phyloP scores from a whole-genome alignment of 108 stramenopile species.

The Cyclotella baltica region DNA sequence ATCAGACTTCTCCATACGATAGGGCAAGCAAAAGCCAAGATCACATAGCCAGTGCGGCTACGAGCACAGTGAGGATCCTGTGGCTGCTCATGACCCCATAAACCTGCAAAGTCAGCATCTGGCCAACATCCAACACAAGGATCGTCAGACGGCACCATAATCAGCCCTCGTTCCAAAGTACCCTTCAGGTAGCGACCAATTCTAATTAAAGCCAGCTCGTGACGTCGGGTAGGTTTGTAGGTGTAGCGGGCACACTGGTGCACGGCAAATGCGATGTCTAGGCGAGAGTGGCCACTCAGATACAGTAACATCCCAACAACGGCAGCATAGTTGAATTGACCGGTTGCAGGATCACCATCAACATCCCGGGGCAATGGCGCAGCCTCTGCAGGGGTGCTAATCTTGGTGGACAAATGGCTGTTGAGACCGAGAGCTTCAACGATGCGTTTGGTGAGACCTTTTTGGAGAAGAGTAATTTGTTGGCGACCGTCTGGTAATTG shows the following conservation, averaged over 20 bases:
- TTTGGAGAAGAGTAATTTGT: slow-evolving; percentile 40
- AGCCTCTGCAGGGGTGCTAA: no score
- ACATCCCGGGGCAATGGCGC: no score
- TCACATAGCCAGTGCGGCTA: slow-evolving; percentile 61
- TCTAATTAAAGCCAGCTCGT: not conserved
- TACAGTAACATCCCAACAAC: slow-evolving; percentile 63
- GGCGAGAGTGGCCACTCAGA: slow-evolving; percentile 37
- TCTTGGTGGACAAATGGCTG: not conserved
- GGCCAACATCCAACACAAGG: slow-evolving; percentile 50
- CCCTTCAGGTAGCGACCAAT: not conserved
- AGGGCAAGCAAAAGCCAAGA: slow-evolving; percentile 29
- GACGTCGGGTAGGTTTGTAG: no score
- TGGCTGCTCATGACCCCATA: slow-evolving; percentile 33
- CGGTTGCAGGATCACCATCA: no score
- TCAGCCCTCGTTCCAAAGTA: slow-evolving; percentile 17
- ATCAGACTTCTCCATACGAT: no score
- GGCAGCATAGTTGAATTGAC: no score
- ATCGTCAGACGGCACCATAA: slow-evolving; percentile 20
- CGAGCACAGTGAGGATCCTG: no score
- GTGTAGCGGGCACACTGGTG: no score
- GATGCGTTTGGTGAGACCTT: slow-evolving; percentile 22
- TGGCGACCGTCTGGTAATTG: slow-evolving; percentile 21
- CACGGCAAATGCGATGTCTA: slow-evolving; percentile 50
- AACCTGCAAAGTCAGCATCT: slow-evolving; percentile 24
- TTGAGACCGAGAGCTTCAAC: slow-evolving; percentile 1